Base-by-base conservation (phyloP, 345 rosid genomes). In the Rhodamnia argentea region DNA sequence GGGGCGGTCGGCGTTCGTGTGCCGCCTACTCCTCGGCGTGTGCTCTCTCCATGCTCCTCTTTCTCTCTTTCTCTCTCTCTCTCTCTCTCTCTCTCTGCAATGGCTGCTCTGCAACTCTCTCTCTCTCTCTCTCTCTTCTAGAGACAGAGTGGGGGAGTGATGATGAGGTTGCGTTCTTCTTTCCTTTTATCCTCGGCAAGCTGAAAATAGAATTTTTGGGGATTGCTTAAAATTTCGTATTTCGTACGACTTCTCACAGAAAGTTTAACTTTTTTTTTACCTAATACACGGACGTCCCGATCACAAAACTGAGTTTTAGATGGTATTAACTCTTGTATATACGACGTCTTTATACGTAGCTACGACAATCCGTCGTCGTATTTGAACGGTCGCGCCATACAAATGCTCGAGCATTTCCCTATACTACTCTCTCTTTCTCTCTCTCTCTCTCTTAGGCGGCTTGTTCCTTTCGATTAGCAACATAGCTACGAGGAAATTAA, bases 1-100 rank as follows among this genome's bases (percentile, higher is more conserved):
- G 23, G 23, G 84, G 83, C 89, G 24, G 82, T 32, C 29, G 88
- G 24, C 24, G 51, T 83, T 82, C 90, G 88, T 83, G 88, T 88
- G 91, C 58, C 44, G 23, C 78, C 24, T 70, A 70, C 78, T 20
- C 9, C 42, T 24, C 8, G 57, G 88, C 90, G 54, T 42, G 86
- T 83, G 88, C 5, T 32, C 14, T 15, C 78, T 18, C 78, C 78
- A 32, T 18, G 78, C 5, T 1, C 18, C 13, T 52, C 18, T 52
- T 18, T 13, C 18, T 52, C 53, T 52, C 53, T 51, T 13, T 51
- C 13, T 12, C 13, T 52, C 13, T 52, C 53, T 64, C 56, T 10
- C 12, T 29, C 75, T 62, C 75, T 59, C 70, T 59, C 62, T 57
- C 62, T 58, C 62, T 60, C 44, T 64, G 78, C 24, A 18, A 20